Evolutionary conservation across 2,329 filamentous ascomycete species (phyloP).

Genomic region (Ceratocystis variospora): DNA sequence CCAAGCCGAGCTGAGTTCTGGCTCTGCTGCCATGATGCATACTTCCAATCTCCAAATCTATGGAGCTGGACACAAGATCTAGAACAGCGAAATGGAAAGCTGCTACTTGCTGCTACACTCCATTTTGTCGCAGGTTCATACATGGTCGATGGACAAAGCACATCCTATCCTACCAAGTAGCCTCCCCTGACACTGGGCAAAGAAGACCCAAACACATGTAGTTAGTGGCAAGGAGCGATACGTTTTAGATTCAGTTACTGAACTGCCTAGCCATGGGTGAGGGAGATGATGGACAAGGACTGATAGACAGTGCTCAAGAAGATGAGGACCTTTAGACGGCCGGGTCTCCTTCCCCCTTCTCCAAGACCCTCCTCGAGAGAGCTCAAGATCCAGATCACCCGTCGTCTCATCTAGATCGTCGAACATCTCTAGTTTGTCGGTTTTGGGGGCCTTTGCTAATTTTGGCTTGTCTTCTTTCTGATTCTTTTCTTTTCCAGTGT

Average conservation of each 20-base stretch:
- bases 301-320: not conserved
- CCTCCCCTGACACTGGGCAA: not conserved
- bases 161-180: not conserved
- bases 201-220: not conserved
- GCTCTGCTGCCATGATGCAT: not conserved
- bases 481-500: not conserved
- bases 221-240: not conserved
- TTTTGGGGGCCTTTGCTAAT: slow-evolving; percentile 3
- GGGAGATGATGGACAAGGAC: not conserved
- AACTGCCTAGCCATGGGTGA: not conserved
- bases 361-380: not conserved
- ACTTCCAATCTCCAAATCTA: too few species aligned
- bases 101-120: not conserved
- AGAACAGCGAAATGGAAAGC: too few species aligned
- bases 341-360: too few species aligned
- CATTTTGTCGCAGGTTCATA: not conserved
- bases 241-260: not conserved
- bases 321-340: not conserved
- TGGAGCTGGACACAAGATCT: too few species aligned
- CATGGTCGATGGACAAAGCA: not conserved
- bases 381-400: not conserved
- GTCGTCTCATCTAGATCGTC: slow-evolving; percentile 7
- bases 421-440: not conserved
- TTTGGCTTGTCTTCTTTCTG: not conserved
- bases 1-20: not conserved